Evolutionary conservation across 2,329 filamentous ascomycete genomes (phyloP), one percentile per base, ranked within the genome.

Genomic region (Periconia digitata): DNA sequence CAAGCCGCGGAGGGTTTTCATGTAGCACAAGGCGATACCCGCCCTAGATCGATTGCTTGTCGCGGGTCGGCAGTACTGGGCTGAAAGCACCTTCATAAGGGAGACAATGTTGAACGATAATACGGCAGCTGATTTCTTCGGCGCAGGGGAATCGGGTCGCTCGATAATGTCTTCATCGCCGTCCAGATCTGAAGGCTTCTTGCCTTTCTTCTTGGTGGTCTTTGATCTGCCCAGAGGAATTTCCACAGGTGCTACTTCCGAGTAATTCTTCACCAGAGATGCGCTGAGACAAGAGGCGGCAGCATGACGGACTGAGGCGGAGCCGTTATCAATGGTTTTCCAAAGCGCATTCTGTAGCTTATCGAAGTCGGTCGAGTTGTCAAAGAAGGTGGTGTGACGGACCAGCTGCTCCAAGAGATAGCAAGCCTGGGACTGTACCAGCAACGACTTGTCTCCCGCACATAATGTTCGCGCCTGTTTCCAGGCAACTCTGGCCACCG

Each of bases 341-440:
- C 91, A 94, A 15, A 95, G 76, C 6, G 87, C 84, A 27, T 82
- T 82, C 71, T 92, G 91, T 17, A 97, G 74, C 67, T 88, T 90
- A 58, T 99, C 94, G 64, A 95, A 96, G 66, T 99, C 94, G 67
- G 81, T 86, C 13, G 87, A 84, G 63, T 95, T 95, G 64, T 91
- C 86, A 65, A 97, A 97, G 67, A 89, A 95, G 0, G 81, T 72
- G 0, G 92, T 96, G 52, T 82, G 76, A 47, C 82, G 85, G 18
- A 88, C 75, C 41, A 97, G 75, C 46, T 85, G 79, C 64, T 88
- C 86, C 53, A 99, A 74, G 66, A 90, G 95, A 56, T 85, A 85
- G 63, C 89, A 95, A 8, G 90, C 88, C 47, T 85, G 83, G 15
- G 87, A 81, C 67, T 96, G 84, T 7, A 92, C 91, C 27, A 95